Evolutionary conservation across 2,329 filamentous ascomycete genomes (phyloP).

Genomic region (Aulographum hederae): DNA sequence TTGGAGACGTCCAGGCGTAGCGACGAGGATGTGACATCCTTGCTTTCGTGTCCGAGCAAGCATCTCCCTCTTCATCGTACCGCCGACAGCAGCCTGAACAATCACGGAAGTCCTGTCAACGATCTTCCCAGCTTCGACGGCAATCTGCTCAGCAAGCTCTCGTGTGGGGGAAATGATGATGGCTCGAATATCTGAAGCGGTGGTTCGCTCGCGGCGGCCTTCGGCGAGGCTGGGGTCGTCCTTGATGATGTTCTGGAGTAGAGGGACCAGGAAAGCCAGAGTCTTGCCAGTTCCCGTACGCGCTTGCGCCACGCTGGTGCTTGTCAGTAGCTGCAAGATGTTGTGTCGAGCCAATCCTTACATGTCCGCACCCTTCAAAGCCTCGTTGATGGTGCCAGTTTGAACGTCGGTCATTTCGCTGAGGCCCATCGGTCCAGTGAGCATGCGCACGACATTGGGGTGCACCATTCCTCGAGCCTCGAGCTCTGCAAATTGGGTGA

Average conservation of each 20-base stretch:
- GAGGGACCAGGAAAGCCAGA: conserved; percentile 73
- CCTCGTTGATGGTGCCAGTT: conserved; percentile 60
- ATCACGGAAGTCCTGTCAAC: conserved; percentile 45
- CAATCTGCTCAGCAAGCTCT: conserved; percentile 46
- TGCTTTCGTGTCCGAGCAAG: conserved; percentile 48
- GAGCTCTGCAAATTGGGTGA: conserved; percentile 27
- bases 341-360: conserved; percentile 26
- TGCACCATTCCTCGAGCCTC: conserved; percentile 36
- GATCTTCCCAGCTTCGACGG: conserved; percentile 54
- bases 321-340: conserved; percentile 7
- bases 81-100: conserved; percentile 72
- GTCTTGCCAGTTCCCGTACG: conserved; percentile 97
- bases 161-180: conserved; percentile 45
- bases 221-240: conserved; percentile 42
- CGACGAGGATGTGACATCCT: conserved; percentile 80
- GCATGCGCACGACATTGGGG: conserved; percentile 43
- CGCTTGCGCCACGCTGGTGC: conserved; percentile 54
- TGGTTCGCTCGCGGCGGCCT: neutral
- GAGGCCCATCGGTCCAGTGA: conserved; percentile 57
- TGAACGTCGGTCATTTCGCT: conserved; percentile 88
- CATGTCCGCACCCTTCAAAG: conserved; percentile 67
- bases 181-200: conserved; percentile 33
- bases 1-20: conserved; percentile 71
- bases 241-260: conserved; percentile 60
- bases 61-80: conserved; percentile 57